phyloP scores from a whole-genome alignment of 2,329 filamentous ascomycete species.

The Exophiala calicioides region DNA sequence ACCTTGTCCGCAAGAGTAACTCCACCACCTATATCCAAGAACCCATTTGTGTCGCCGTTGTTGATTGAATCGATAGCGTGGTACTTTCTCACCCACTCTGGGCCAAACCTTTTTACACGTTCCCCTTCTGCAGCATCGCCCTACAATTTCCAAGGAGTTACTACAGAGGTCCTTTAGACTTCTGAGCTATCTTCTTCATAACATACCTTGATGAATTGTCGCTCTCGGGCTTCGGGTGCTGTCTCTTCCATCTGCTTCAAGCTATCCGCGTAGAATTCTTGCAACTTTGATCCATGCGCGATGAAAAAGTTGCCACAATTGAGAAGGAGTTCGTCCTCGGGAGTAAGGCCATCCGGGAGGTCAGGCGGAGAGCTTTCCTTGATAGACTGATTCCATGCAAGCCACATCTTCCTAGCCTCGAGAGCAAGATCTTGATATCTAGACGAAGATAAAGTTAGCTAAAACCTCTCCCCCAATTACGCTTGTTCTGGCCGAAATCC shows the following conservation, averaged over 20 bases:
- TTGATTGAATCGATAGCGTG: constrained; percentile 33
- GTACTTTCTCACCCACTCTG: constrained; percentile 36
- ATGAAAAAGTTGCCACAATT: constrained; percentile 54
- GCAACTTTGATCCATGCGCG: constrained; percentile 46
- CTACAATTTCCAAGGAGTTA: constrained; percentile 4
- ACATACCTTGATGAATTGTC: constrained; percentile 31
- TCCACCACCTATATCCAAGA: constrained; percentile 33
- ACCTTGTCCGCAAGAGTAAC: constrained; percentile 36
- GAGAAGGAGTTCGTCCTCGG: constrained; percentile 45
- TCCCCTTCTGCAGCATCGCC: constrained; percentile 24
- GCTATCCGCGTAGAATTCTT: constrained; percentile 49
- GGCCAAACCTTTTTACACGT: constrained; percentile 45
- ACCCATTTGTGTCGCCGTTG: constrained; percentile 30
- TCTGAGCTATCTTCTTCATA: not conserved
- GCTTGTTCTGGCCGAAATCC: constrained; percentile 34
- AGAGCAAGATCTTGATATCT: constrained; percentile 34
- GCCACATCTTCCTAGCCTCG: constrained; percentile 34
- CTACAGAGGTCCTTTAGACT: not conserved
- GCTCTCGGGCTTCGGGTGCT: constrained; percentile 23
- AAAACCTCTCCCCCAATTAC: not conserved
- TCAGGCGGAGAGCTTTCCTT: constrained; percentile 16
- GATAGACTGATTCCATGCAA: constrained; percentile 32
- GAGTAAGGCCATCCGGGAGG: constrained; percentile 31
- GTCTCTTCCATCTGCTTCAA: constrained; percentile 50
- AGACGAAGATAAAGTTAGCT: not conserved